Evolutionary conservation across 345 rosid species (phyloP), one percentile per base, ranked within the genome.

Genomic region (Acer yangbiense): DNA sequence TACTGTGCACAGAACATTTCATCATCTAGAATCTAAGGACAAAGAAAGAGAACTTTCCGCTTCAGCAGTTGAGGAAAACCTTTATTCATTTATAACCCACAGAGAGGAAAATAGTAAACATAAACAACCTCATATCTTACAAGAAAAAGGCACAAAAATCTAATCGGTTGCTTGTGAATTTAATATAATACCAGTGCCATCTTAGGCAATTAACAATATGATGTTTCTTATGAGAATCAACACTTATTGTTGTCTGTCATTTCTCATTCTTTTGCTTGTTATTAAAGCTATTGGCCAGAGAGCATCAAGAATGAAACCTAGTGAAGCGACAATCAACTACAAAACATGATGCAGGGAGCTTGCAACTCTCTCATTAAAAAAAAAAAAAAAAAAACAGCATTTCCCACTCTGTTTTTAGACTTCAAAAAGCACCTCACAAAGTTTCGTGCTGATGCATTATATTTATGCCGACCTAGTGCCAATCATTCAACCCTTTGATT

Each of bases 11-110:
- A 25, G 14, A 20, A 60, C 65, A 48, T 27, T 35, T 20, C 32
- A 66, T 75, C 41, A 32, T n/a, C 7, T 65, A 29, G 60, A 52
- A 48, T 66, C 60, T 66, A 65, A 32, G 23, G 71, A 64, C 11
- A 6, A 10, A 18, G 46, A n/a, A 44, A 21, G 32, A 29, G 32
- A 29, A 67, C 21, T 44, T 60, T 39, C 21, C 52, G 23, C 54
- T 72, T 21, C 32, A 39, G 32, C 32, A 41, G 35, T 72, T 21
- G 32, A 20, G 62, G 16, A 63, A 63, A 14, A 43, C 58, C 29
- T 41, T 63, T 11, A 20, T 29, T 18, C 39, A 48, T 64, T 23
- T 25, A 17, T 9, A 25, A 74, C 17, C 76, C 32, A 21, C 75
- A 13, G 9, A 73, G 68, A 73, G 29, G 39, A 73, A 21, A 61